Evolutionary conservation across 1,284 basidiomycete genomes (phyloP).

Genomic region (Grifola frondosa): DNA sequence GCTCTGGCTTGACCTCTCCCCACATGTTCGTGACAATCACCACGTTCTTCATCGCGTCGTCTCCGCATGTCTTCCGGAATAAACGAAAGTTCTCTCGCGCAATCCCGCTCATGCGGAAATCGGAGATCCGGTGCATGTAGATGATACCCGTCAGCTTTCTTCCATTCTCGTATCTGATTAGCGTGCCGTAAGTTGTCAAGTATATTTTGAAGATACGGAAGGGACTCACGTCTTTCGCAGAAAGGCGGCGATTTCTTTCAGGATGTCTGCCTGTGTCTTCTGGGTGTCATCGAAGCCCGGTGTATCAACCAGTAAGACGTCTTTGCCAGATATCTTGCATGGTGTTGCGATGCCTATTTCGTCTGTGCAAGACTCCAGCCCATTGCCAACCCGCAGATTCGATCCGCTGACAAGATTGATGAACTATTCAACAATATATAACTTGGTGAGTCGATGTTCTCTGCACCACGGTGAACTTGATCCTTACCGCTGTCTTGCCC

Average conservation of each 20-base stretch:
- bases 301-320: constrained; percentile 36
- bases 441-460: too few species aligned
- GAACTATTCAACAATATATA: too few species aligned
- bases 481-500: too few species aligned
- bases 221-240: constrained; percentile 33
- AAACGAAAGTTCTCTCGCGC: constrained; percentile 48
- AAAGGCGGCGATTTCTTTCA: constrained; percentile 37
- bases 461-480: too few species aligned
- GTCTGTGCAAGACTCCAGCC: constrained; percentile 4
- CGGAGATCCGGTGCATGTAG: constrained; percentile 55
- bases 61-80: constrained; percentile 51
- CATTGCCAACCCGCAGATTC: too few species aligned
- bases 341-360: constrained; percentile 1
- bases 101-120: constrained; percentile 48
- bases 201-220: not conserved
- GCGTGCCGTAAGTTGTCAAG: not conserved
- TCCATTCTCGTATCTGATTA: constrained; percentile 35
- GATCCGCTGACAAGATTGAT: too few species aligned
- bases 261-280: constrained; percentile 37
- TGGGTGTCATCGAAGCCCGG: constrained; percentile 42
- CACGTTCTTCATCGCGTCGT: constrained; percentile 45
- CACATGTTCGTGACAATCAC: constrained; percentile 56
- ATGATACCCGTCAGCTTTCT: constrained; percentile 46
- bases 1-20: constrained; percentile 35
- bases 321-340: constrained; percentile 1